phyloP scores from a whole-genome alignment of 2,329 filamentous ascomycete species.

The Colletotrichum godetiae region DNA sequence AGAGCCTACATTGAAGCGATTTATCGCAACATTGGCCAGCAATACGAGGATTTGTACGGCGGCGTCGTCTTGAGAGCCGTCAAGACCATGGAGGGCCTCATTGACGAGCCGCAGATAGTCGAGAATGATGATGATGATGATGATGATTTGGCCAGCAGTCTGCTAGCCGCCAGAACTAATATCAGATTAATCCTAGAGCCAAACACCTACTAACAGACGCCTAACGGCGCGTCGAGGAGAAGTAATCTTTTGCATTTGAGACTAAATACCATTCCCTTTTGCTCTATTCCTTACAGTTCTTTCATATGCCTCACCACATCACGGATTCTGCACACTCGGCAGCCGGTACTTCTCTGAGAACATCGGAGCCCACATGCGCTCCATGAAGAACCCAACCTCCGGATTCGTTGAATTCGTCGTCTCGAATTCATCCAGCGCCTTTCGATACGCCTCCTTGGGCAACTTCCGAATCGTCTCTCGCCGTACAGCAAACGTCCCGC shows the following conservation, averaged over 20 bases:
- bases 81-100: no score
- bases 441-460: conserved; percentile 22
- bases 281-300: neutral
- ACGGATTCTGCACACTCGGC: conserved; percentile 2
- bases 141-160: no score
- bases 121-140: no score
- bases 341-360: conserved; percentile 31
- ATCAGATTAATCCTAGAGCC: no score
- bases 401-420: conserved; percentile 32
- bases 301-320: neutral
- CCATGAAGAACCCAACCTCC: conserved; percentile 36
- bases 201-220: no score
- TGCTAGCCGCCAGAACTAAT: no score
- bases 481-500: conserved; percentile 31
- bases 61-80: no score
- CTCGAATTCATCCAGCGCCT: conserved; percentile 30
- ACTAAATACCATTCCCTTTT: neutral
- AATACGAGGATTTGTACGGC: no score
- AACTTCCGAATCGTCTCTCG: conserved; percentile 29
- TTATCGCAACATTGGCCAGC: no score
- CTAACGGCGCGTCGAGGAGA: no score
- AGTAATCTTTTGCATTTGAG: neutral
- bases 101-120: no score
- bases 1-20: no score
- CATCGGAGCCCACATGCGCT: conserved; percentile 38